phyloP scores from a whole-genome alignment of 2,329 filamentous ascomycete species.

The Ophiostoma populinum region DNA sequence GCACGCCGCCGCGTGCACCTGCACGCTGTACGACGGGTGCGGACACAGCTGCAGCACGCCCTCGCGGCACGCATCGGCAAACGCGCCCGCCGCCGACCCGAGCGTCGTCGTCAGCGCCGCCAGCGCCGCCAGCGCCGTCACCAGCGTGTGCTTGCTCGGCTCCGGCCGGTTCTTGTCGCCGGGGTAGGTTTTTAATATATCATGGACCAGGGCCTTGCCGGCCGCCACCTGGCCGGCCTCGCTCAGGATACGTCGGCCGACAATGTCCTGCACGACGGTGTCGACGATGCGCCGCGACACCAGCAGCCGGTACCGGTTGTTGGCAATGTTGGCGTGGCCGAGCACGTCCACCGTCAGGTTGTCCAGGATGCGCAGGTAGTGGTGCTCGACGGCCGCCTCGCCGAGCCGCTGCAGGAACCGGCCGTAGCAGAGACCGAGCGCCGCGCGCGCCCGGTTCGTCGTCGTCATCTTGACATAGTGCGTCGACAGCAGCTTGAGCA shows the following conservation, averaged over 20 bases:
- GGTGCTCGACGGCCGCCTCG: conserved; percentile 64
- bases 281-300: conserved; percentile 73
- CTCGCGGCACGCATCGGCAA: conserved; percentile 75
- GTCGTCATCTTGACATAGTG: conserved; percentile 69
- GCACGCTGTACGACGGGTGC: conserved; percentile 91
- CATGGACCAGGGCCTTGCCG: conserved; percentile 67
- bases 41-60: conserved; percentile 77
- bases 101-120: conserved; percentile 62
- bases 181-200: conserved; percentile 86
- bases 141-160: conserved; percentile 72
- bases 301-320: conserved; percentile 76
- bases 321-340: conserved; percentile 54
- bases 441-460: conserved; percentile 64
- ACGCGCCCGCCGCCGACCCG: conserved; percentile 61
- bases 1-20: conserved; percentile 75
- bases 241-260: conserved; percentile 66
- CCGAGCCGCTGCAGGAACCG: conserved; percentile 64
- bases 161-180: conserved; percentile 73
- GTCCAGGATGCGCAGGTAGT: conserved; percentile 66
- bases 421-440: conserved; percentile 74
- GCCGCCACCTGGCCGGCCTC: conserved; percentile 79
- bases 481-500: conserved; percentile 59
- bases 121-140: conserved; percentile 62
- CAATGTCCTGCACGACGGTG: conserved; percentile 65
- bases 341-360: conserved; percentile 69